Base-by-base conservation (phyloP, 169 alveolate species). In the Babesia divergens region DNA sequence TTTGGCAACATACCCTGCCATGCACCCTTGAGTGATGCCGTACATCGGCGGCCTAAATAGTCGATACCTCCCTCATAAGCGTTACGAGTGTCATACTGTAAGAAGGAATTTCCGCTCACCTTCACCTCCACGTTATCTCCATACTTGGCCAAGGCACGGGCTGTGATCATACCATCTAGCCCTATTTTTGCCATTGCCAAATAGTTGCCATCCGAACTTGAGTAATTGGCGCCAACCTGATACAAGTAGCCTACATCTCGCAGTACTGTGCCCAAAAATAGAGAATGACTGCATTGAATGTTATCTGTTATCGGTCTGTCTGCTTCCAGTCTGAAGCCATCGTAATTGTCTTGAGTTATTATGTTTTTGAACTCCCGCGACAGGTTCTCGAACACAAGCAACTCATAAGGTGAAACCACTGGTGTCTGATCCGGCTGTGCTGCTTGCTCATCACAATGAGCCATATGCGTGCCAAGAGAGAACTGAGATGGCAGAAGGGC, bases 251-350 rank as follows among this genome's bases (percentile, higher is more conserved):
- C 96, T 11, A 76, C 88, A 24, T 90, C 91, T 47, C 91, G 70
- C 60, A 83, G 59, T 6, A 90, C 62, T 16, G 96, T 93, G 20
- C 97, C 97, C 38, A 93, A 74, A 65, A 89, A 82, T 47, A 93
- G 86, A 14, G 95, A 83, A 67, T 93, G 95, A 51, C 94, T 85
- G 31, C 94, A 80, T 76, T 92, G 96, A 35, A 93, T 62, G 68
- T 85, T 90, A 56, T 75, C 76, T 42, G 91, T 90, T 24, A 93
- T 80, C 38, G 82, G 86, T 69, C 94, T 90, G 29, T 90, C 94
- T 0, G 94, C 93, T 72, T 94, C 97, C 44, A 94, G 86, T 44
- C 97, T 81, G 84, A 94, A 90, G 4, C 97, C 97, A 84, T 94
- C 97, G 65, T 89, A 94, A 59, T 84, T 91, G 74, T 94, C 97